Percentiles rank a stretch among this genome's conserved stretches.
These are phyloP conservation scores for Zoysia pacifica DNA, from an alignment of 176 grass and related monocot genomes.

Conservation along the genomic window DNA sequence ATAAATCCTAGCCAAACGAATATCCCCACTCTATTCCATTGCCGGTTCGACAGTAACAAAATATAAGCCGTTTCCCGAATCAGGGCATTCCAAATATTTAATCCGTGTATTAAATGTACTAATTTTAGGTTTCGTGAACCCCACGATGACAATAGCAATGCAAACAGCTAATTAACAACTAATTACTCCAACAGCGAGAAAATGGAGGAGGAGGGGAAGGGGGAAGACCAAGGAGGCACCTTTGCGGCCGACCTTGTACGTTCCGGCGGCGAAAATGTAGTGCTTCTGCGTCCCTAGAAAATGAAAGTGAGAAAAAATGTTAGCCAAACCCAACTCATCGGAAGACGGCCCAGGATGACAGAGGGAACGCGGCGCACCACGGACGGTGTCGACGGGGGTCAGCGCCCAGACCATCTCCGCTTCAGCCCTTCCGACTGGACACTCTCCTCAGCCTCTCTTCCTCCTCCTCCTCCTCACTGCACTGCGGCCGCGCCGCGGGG, in stretches of 20 bases:
- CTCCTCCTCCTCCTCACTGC: background rate
- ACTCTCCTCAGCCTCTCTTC: background rate
- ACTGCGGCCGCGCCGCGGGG: background rate
- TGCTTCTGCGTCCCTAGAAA: constrained; percentile 62
- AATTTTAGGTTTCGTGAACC: background rate
- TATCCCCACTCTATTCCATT: background rate
- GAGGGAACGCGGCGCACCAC: constrained; percentile 44
- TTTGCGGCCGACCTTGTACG: constrained; percentile 96
- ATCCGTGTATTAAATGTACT: background rate
- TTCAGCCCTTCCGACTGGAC: background rate
- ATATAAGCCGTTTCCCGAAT: background rate
- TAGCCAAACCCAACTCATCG: background rate
- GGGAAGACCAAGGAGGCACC: constrained; percentile 42
- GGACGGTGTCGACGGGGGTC: constrained; percentile 57
- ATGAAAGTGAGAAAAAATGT: background rate
- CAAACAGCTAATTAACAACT: background rate
- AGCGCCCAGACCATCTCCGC: constrained; percentile 77
- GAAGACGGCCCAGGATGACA: background rate
- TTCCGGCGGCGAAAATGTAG: constrained; percentile 78
- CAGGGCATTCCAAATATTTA: background rate
- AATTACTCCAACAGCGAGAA: background rate
- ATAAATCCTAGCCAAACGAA: background rate
- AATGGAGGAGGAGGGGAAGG: background rate
- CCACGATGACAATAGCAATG: background rate
- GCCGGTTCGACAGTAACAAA: constrained; percentile 3